Conservation (phyloP, 768 basidiomycete genomes). For the Terana coerulea region DNA sequence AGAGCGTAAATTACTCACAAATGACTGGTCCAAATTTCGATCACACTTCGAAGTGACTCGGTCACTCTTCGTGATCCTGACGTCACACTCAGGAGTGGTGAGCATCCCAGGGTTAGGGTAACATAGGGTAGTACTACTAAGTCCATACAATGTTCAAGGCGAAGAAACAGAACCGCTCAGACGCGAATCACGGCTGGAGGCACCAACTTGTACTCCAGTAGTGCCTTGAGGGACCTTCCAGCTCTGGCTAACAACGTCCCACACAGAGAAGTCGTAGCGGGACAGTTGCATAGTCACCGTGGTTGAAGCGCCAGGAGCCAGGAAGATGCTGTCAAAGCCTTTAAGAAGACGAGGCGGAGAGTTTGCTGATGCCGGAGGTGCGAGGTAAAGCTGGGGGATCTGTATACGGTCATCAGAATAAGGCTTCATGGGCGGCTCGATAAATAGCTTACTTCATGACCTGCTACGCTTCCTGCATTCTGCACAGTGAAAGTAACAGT, state of each 20-base stretch:
- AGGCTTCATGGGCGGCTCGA: background rate
- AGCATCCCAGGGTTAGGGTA: too few relatives aligned
- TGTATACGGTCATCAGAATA: conserved; percentile 16
- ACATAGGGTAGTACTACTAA: too few relatives aligned
- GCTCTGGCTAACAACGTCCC: conserved; percentile 35
- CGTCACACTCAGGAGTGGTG: too few relatives aligned
- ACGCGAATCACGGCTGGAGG: conserved; percentile 59
- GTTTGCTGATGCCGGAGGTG: conserved; percentile 44
- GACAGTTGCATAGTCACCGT: conserved; percentile 27
- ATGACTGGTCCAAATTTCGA: background rate
- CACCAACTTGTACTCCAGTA: conserved; percentile 59
- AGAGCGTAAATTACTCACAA: background rate
- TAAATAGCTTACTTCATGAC: conserved; percentile 42
- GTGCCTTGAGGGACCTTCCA: conserved; percentile 44
- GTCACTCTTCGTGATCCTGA: background rate
- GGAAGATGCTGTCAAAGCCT: conserved; percentile 48
- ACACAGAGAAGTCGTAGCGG: conserved; percentile 32
- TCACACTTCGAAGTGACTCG: background rate
- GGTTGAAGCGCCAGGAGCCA: conserved; percentile 24
- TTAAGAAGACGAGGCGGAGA: conserved; percentile 49
- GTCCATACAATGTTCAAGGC: too few relatives aligned
- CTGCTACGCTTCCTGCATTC: conserved; percentile 52
- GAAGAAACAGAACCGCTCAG: too few relatives aligned
- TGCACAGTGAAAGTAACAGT: conserved; percentile 49
- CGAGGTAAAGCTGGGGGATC: conserved; percentile 55